Base-by-base conservation (phyloP, 1,284 basidiomycete species). In the Coniophora puteana region DNA sequence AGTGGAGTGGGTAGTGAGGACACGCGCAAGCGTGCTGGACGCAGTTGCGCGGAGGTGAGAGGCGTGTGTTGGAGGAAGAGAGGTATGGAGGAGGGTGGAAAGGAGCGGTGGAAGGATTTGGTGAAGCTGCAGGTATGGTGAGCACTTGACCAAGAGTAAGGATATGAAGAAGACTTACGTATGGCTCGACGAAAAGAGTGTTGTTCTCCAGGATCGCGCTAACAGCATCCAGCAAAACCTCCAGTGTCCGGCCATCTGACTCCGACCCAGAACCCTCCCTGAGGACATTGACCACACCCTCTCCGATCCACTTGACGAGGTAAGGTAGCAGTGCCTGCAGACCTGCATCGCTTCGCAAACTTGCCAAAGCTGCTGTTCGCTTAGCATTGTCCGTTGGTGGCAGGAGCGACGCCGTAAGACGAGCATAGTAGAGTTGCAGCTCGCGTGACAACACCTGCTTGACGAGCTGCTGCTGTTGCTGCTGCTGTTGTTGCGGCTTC, bases 391-490 rank as follows among this genome's bases (percentile, higher is more conserved):
- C 62, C 1, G 73, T 65, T 17, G 76, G 76, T 0, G 89, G 85
- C 6, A 93, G 69, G 8, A 95, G 72, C 2, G 93, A 89, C 1
- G 86, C 76, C 1, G 93, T 97, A 38, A 99, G 79, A 2, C 95
- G 82, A 2, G 89, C 85, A 57, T 97, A 98, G 67, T 99, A 98
- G 2, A 98, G 73, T 62, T 98, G 93, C 25, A 99, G 72, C 65
- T 99, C 95, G 51, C 91, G 80, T 18, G 94, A 96, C 13, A 99
- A 75, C 10, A 94, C 89, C 51, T 95, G 89, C 62, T 96, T 96
- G 52, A 94, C 91, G 31, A 87, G 76, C 41, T 78, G 79, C 41
- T 78, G 78, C 45, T 77, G 74, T 40, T 72, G 70, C 34, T 70
- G 71, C 40, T 65, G 68, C 43, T 67, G 74, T 23, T 72, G 71